phyloP scores from a whole-genome alignment of 805 yeast genomes.

The Monosporozyma aerobia region DNA sequence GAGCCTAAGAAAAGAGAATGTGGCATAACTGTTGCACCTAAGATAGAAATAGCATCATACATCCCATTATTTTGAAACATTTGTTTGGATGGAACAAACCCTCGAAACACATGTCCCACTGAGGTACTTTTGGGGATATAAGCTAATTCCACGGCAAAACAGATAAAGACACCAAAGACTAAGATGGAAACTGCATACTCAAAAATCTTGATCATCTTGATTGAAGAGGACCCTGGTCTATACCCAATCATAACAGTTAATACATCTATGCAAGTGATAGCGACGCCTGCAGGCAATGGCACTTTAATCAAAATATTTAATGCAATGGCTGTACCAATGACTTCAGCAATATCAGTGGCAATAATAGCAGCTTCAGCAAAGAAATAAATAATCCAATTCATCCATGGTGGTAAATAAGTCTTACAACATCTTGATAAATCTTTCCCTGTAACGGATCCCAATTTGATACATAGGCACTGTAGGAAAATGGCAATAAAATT shows the following conservation, averaged over 20 bases:
- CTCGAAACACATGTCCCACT: slow-evolving; percentile 47
- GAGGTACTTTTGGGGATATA: slow-evolving; percentile 40
- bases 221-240: slow-evolving; percentile 63
- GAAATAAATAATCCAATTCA: slow-evolving; percentile 56
- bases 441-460: slow-evolving; percentile 84
- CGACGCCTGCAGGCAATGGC: slow-evolving; percentile 71
- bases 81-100: slow-evolving; percentile 53
- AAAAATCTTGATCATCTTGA: slow-evolving; percentile 62
- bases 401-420: slow-evolving; percentile 54
- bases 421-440: slow-evolving; percentile 83
- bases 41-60: slow-evolving; percentile 66
- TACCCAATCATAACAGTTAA: slow-evolving; percentile 72
- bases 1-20: slow-evolving; percentile 80
- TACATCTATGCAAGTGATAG: slow-evolving; percentile 73
- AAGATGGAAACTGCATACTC: slow-evolving; percentile 65
- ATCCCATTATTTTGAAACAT: slow-evolving; percentile 54
- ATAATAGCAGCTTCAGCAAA: slow-evolving; percentile 83
- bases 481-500: slow-evolving; percentile 75
- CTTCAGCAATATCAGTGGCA: slow-evolving; percentile 91
- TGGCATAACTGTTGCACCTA: slow-evolving; percentile 95
- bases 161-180: slow-evolving; percentile 65
- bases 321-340: slow-evolving; percentile 86
- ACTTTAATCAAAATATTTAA: slow-evolving; percentile 64
- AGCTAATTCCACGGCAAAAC: slow-evolving; percentile 67
- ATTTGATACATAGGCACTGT: slow-evolving; percentile 73